These are phyloP conservation scores for Plasmodium vinckei DNA, from an alignment of 169 alveolate species.

Conservation along the genomic window DNA sequence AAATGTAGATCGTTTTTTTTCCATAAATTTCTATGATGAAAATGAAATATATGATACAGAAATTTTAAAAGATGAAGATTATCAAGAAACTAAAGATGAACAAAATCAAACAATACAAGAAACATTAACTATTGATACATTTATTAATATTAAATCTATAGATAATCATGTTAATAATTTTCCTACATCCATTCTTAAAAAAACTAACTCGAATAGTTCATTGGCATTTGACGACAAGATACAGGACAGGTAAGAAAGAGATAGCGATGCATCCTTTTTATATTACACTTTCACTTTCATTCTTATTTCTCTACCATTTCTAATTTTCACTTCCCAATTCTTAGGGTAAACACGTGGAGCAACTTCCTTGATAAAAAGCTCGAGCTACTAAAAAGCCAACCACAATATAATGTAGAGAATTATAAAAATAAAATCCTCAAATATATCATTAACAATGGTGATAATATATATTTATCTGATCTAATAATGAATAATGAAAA, in stretches of 20 bases:
- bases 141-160: conserved; percentile 1
- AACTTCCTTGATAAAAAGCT: conserved; percentile 36
- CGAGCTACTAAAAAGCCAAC: conserved; percentile 28
- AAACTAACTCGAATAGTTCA: conserved; percentile 7
- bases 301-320: background rate
- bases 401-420: conserved; percentile 46
- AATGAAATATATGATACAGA: conserved; percentile 31
- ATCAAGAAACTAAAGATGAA: conserved; percentile 10
- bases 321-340: background rate
- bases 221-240: conserved; percentile 30
- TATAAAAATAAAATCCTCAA: conserved; percentile 43
- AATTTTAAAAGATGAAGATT: conserved; percentile 51
- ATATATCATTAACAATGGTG: conserved; percentile 35
- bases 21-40: conserved; percentile 36
- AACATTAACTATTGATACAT: conserved; percentile 2
- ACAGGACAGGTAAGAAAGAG: conserved; percentile 30
- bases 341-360: conserved; percentile 50
- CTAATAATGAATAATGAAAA: conserved; percentile 26
- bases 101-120: conserved; percentile 2
- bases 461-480: conserved; percentile 9
- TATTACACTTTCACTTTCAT: background rate
- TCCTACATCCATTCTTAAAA: conserved; percentile 17
- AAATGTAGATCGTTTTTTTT: conserved; percentile 39
- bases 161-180: conserved; percentile 16
- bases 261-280: background rate